Percentiles rank a stretch among this genome's conserved stretches.
Conservation (phyloP, 2,329 filamentous ascomycete species). For the Chrysoporthe austroafricana region DNA sequence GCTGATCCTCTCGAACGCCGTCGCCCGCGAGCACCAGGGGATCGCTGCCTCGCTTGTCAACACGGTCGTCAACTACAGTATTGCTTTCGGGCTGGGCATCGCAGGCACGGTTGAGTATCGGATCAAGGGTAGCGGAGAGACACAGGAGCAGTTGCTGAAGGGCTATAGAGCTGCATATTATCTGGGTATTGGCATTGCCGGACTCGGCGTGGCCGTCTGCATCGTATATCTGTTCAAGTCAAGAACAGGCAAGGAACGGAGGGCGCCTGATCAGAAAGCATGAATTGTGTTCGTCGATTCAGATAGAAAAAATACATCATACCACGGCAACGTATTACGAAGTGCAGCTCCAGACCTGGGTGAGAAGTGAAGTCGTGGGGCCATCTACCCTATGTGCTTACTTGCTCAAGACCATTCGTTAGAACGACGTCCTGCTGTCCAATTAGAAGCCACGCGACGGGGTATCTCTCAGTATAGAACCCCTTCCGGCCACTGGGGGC, state of each 20-base stretch:
- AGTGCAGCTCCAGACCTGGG: not conserved
- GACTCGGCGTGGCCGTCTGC: constrained; percentile 26
- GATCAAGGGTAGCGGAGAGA: constrained; percentile 36
- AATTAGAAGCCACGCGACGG: no score
- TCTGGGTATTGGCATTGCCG: constrained; percentile 30
- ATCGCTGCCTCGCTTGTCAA: constrained; percentile 49
- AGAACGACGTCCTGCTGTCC: no score
- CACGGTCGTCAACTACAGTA: constrained; percentile 61
- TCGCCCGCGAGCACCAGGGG: constrained; percentile 34
- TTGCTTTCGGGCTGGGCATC: constrained; percentile 56
- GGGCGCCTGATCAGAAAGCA: not conserved
- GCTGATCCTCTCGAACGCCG: constrained; percentile 50
- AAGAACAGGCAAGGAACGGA: not conserved
- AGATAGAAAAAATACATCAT: not conserved
- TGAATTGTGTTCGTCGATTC: not conserved
- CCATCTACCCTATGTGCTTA: no score
- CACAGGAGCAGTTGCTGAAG: constrained; percentile 22
- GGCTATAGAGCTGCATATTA: constrained; percentile 31
- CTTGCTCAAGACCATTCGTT: no score
- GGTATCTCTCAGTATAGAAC: no score
- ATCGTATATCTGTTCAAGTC: constrained; percentile 26
- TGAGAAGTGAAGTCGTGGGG: no score
- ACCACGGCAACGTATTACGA: not conserved
- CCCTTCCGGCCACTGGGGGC: no score
- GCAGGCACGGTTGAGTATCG: constrained; percentile 56